Evolutionary conservation across 805 yeast species (phyloP).

Genomic region (Suhomyces kilbournensis): DNA sequence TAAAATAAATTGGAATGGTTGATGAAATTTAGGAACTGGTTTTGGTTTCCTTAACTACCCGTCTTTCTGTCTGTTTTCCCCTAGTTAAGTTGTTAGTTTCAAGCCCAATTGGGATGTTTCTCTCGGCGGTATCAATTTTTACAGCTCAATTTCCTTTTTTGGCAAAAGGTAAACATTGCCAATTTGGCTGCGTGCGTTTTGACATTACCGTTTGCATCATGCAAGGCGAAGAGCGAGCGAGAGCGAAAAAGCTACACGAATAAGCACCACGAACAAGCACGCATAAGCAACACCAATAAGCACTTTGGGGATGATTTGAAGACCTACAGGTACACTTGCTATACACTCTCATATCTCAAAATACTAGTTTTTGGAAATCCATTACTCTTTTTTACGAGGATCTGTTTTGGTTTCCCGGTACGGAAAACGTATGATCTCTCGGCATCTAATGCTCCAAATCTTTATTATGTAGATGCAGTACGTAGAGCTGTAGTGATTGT

Average conservation of each 20-base stretch:
- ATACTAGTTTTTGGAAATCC: no score
- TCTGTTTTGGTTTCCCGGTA: conserved; percentile 1
- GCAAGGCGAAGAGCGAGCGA: neutral
- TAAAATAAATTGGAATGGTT: neutral
- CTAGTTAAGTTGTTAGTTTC: conserved; percentile 3
- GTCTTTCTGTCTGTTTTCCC: neutral
- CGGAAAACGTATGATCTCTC: neutral
- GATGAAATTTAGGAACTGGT: neutral
- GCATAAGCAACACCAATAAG: neutral
- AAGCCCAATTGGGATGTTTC: conserved; percentile 3
- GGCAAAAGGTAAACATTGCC: conserved; percentile 23
- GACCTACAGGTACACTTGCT: neutral
- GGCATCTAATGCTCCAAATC: neutral
- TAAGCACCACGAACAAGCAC: neutral
- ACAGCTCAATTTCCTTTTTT: conserved; percentile 15
- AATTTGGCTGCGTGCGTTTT: conserved; percentile 8
- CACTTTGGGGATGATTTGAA: neutral
- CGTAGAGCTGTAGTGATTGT: neutral
- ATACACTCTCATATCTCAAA: no score
- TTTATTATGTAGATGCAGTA: neutral
- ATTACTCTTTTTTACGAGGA: neutral
- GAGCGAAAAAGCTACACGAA: neutral
- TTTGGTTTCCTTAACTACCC: neutral
- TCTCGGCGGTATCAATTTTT: conserved; percentile 1
- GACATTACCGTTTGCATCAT: neutral